phyloP scores from a whole-genome alignment of 2,329 filamentous ascomycete genomes.

The Xylariomycetidae sp. region DNA sequence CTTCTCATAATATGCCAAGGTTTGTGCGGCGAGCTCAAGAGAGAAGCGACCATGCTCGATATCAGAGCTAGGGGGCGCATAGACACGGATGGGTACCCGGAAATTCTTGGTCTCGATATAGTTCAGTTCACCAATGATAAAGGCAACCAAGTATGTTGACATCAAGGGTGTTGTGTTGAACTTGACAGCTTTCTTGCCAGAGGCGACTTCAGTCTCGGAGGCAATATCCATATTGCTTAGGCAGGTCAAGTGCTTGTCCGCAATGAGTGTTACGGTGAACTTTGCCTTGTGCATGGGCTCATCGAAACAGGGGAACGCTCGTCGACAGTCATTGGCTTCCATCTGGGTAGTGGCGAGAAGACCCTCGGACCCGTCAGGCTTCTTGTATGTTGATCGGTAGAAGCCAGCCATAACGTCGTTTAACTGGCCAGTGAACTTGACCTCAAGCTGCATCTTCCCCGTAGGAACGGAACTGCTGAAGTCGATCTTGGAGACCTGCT shows the following conservation, averaged over 20 bases:
- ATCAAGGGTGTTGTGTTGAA: conserved; percentile 91
- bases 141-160: conserved; percentile 94
- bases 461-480: conserved; percentile 70
- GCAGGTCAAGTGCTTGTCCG: conserved; percentile 86
- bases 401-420: conserved; percentile 97
- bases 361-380: conserved; percentile 69
- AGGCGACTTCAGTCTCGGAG: conserved; percentile 68
- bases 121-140: conserved; percentile 90
- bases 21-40: conserved; percentile 81
- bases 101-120: conserved; percentile 90
- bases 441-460: conserved; percentile 72
- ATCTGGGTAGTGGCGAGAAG: conserved; percentile 91
- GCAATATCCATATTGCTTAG: conserved; percentile 96
- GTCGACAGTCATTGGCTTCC: conserved; percentile 89
- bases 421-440: conserved; percentile 71
- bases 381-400: conserved; percentile 93
- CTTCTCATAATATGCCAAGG: conserved; percentile 91
- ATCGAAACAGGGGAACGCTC: conserved; percentile 94
- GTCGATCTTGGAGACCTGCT: conserved; percentile 75
- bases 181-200: conserved; percentile 78
- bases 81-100: conserved; percentile 89
- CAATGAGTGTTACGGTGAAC: conserved; percentile 86
- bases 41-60: conserved; percentile 91
- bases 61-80: conserved; percentile 82
- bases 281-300: conserved; percentile 91